Evolutionary conservation across 495 filamentous ascomycete species (phyloP).

Genomic region (Filosporella fistucella): DNA sequence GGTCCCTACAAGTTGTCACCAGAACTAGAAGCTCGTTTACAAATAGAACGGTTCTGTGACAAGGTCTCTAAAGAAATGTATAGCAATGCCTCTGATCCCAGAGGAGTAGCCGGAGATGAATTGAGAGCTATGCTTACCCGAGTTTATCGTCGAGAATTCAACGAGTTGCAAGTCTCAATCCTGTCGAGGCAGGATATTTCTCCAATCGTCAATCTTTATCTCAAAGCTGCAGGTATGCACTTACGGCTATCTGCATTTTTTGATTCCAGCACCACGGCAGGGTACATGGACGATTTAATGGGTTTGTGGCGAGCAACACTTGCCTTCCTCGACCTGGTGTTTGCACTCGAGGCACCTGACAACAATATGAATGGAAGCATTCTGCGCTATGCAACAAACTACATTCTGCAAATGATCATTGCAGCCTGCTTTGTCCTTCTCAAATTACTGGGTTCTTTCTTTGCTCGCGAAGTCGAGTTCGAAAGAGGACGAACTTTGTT

Average conservation of each 20-base stretch:
- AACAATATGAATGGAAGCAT: conserved; percentile 30
- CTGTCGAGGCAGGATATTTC: conserved; percentile 43
- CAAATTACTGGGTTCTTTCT: conserved; percentile 83
- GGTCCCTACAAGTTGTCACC: conserved; percentile 62
- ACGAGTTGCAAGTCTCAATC: conserved; percentile 47
- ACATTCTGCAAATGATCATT: conserved; percentile 88
- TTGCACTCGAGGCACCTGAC: conserved; percentile 51
- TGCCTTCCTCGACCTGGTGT: conserved; percentile 67
- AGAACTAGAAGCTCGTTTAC: conserved; percentile 62
- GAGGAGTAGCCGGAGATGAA: conserved; percentile 67
- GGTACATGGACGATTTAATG: conserved; percentile 74
- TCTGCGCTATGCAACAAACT: conserved; percentile 73
- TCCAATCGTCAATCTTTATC: conserved; percentile 65
- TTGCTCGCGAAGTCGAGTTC: conserved; percentile 67
- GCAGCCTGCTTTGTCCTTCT: conserved; percentile 80
- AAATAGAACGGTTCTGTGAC: conserved; percentile 80
- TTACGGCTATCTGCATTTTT: conserved; percentile 86
- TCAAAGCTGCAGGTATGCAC: conserved; percentile 76
- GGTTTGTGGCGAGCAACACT: conserved; percentile 72
- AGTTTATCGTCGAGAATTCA: conserved; percentile 50
- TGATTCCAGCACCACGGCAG: conserved; percentile 66
- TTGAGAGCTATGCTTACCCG: conserved; percentile 63
- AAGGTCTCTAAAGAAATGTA: conserved; percentile 84
- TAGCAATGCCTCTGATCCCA: conserved; percentile 69
- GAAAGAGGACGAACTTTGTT: conserved; percentile 72